Conservation (phyloP, 2,329 filamentous ascomycete species). For the Coleophoma eucalyptorum region DNA sequence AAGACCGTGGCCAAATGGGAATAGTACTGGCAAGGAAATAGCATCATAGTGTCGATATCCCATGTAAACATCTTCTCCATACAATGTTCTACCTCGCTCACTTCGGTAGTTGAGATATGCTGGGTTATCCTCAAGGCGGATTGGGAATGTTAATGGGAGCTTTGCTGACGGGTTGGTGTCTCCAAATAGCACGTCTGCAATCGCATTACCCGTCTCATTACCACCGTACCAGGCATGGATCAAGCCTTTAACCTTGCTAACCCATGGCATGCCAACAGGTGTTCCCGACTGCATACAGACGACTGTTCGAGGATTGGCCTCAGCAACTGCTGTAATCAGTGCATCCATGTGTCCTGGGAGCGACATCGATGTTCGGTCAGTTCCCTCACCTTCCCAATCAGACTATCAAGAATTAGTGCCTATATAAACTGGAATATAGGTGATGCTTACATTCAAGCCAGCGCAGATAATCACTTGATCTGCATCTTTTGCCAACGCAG, state of each 20-base stretch:
- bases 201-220: constrained; percentile 75
- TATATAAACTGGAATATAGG: neutral
- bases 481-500: constrained; percentile 61
- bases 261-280: constrained; percentile 68
- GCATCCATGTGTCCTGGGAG: constrained; percentile 69
- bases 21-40: constrained; percentile 56
- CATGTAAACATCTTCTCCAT: constrained; percentile 75
- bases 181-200: constrained; percentile 73
- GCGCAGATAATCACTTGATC: constrained; percentile 78
- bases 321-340: constrained; percentile 61
- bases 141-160: constrained; percentile 68
- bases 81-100: constrained; percentile 67
- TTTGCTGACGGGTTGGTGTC: constrained; percentile 70
- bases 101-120: constrained; percentile 69
- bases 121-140: constrained; percentile 62
- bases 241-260: constrained; percentile 46
- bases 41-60: constrained; percentile 78
- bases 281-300: constrained; percentile 75
- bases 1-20: constrained; percentile 74
- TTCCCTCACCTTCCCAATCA: constrained; percentile 77
- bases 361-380: constrained; percentile 74
- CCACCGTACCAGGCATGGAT: constrained; percentile 81
- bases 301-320: constrained; percentile 61
- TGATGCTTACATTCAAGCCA: constrained; percentile 57
- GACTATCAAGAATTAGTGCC: constrained; percentile 16